Base-by-base conservation (phyloP, 495 filamentous ascomycete species). In the Aspergillus mulundensis region DNA sequence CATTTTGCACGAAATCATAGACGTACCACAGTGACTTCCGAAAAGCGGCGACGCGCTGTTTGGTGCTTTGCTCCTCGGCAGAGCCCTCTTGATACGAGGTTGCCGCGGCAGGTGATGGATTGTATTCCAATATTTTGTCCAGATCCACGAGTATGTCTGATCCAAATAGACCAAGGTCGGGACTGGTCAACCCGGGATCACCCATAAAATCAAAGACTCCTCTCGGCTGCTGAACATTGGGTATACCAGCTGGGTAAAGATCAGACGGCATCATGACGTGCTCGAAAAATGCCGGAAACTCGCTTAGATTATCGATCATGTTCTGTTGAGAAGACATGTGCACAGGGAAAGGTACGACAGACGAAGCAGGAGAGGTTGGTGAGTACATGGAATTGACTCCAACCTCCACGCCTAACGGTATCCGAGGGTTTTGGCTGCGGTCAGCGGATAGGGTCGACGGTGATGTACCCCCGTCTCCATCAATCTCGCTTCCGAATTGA, bases 241-340 rank as follows among this genome's bases (percentile, higher is more conserved):
- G 60, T 5, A 44, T 8, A 0, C 16, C 41, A 8, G 52, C 28
- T 10, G 46, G 21, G 0, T 43, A n/a, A 12, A 42, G 54, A 0
- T 58, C 14, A 20, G 25, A 48, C 5, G 62, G 58, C 7, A 63
- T 54, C 64, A 67, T 67, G 16, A 65, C 62, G 11, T 67, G 66
- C 32, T 69, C 64, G 24, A 69, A 69, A 14, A 69, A 69, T 5
- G 60, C 62, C 1, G 66, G 66, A 28, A 61, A 67, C 0, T 46
- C 53, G 40, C 19, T 42, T n/a, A 42, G 1, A 5, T 36, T 36
- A 36, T 36, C 32, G 32, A 36, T 15, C 15, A 14, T 18, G 16
- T 42, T 42, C 12, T n/a, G 1, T n/a, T 42, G 40, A 42, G 19
- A 2, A 19, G n/a, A 19, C 5, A 42, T 18, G 16, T 11, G 5